These are phyloP conservation scores for Soucietia sequanensis DNA, from an alignment of 805 yeast species.

Conservation along the genomic window DNA sequence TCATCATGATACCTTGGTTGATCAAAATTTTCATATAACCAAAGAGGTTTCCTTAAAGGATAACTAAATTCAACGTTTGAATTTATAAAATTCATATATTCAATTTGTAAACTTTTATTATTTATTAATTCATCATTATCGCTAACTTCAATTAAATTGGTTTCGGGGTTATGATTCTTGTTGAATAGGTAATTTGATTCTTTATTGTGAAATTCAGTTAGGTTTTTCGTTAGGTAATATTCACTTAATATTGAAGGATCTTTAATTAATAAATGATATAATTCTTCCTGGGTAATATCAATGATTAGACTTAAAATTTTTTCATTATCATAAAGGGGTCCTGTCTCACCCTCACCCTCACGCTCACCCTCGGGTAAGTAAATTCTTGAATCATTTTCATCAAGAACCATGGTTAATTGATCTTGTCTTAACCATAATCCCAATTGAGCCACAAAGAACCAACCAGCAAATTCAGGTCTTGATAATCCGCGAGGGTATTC, in stretches of 20 bases:
- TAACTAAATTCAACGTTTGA: slow-evolving; percentile 11
- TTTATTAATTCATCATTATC: background rate
- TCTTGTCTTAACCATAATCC: slow-evolving; percentile 17
- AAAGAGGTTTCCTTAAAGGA: slow-evolving; percentile 16
- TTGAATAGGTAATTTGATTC: slow-evolving; percentile 18
- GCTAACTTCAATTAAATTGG: background rate
- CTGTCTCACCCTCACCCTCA: too few relatives aligned
- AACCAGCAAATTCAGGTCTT: slow-evolving; percentile 10
- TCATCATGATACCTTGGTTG: slow-evolving; percentile 13
- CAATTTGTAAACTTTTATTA: background rate
- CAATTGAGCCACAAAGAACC: slow-evolving; percentile 17
- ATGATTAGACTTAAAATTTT: slow-evolving; percentile 12
- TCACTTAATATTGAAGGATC: slow-evolving; percentile 19
- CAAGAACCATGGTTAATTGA: slow-evolving; percentile 6
- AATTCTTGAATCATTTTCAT: slow-evolving; percentile 3
- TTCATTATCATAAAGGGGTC: slow-evolving; percentile 7
- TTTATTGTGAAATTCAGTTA: slow-evolving; percentile 16
- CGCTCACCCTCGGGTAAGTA: too few relatives aligned
- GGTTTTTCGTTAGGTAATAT: slow-evolving; percentile 16
- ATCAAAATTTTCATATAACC: slow-evolving; percentile 13
- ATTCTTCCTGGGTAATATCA: slow-evolving; percentile 24
- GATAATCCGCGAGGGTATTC: slow-evolving; percentile 16
- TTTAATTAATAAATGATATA: slow-evolving; percentile 15
- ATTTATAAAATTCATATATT: slow-evolving; percentile 11
- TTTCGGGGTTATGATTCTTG: background rate